Percentiles rank a stretch among this genome's conserved stretches.
Evolutionary conservation across 768 basidiomycete species (phyloP).

Genomic region (Lepiota venenata): DNA sequence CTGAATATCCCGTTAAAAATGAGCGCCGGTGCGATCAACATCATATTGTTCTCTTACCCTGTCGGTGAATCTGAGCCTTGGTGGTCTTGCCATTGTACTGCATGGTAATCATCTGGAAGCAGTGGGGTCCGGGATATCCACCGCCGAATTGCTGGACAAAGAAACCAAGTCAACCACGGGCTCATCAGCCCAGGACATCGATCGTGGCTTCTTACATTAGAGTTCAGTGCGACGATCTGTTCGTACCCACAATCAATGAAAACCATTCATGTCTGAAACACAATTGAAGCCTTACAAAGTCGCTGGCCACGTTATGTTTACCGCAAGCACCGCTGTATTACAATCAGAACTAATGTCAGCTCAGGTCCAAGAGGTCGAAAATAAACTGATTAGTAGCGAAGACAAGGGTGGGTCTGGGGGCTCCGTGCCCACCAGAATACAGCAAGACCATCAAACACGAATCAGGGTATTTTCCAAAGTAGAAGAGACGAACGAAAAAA

Average conservation of each 20-base stretch:
- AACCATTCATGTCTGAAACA: background rate
- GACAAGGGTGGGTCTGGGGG: too few species aligned
- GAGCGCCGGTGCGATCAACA: background rate
- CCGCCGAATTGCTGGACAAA: constrained; percentile 46
- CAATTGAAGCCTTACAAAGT: constrained; percentile 25
- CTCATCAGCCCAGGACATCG: background rate
- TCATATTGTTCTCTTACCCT: constrained; percentile 35
- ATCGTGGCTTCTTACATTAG: constrained; percentile 25
- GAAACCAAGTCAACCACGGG: background rate
- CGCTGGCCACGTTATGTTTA: constrained; percentile 27
- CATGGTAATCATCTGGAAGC: constrained; percentile 61
- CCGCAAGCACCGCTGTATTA: constrained; percentile 55
- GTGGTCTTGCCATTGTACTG: constrained; percentile 57
- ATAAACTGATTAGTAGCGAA: too few species aligned
- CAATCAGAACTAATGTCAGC: background rate
- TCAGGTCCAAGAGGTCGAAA: too few species aligned
- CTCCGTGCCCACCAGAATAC: too few species aligned
- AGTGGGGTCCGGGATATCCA: constrained; percentile 63
- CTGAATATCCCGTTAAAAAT: constrained; percentile 1
- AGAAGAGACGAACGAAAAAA: background rate
- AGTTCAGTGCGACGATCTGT: constrained; percentile 55
- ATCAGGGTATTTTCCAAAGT: background rate
- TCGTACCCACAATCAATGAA: background rate
- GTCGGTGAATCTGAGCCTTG: constrained; percentile 58
- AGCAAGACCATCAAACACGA: too few species aligned